A percentile compares a stretch with the other conserved stretches of the same genome.
These are phyloP conservation scores for Botryosphaeria dothidea DNA, from an alignment of 2,329 filamentous ascomycete species.

Conservation along the genomic window DNA sequence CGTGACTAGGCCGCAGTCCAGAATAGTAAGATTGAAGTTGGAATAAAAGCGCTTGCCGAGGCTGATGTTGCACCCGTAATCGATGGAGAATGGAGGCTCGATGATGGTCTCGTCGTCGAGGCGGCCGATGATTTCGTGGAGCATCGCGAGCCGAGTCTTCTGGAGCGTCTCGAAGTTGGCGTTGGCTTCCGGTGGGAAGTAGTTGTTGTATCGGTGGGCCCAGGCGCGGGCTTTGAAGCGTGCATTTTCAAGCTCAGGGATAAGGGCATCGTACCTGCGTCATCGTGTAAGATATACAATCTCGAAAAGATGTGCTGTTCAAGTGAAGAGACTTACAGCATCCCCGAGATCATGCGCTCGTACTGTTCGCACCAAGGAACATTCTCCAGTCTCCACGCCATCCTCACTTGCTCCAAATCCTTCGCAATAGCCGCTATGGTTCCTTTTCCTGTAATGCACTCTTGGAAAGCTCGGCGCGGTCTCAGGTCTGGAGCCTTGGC, in stretches of 20 bases:
- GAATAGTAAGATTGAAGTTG: conserved; percentile 57
- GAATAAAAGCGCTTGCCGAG: conserved; percentile 64
- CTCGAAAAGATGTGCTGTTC: too few species aligned
- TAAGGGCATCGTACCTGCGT: conserved; percentile 55
- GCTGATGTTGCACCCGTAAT: conserved; percentile 67
- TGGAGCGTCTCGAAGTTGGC: conserved; percentile 30
- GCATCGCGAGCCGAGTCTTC: conserved; percentile 27
- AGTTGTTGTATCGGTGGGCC: conserved; percentile 60
- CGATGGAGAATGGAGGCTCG: conserved; percentile 62
- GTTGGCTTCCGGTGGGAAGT: conserved; percentile 33
- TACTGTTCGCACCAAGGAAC: conserved; percentile 62
- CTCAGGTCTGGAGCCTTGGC: too few species aligned
- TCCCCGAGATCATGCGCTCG: conserved; percentile 65
- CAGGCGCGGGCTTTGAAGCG: conserved; percentile 58
- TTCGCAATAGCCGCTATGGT: conserved; percentile 44
- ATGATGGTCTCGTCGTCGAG: conserved; percentile 48
- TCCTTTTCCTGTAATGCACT: too few species aligned
- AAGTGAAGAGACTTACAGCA: conserved; percentile 50
- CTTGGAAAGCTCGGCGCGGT: too few species aligned
- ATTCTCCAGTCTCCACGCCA: conserved; percentile 52
- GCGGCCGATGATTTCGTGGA: conserved; percentile 34
- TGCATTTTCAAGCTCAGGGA: conserved; percentile 49
- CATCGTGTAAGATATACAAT: too few species aligned
- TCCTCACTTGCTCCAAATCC: conserved; percentile 44
- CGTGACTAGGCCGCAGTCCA: conserved; percentile 55